Evolutionary conservation across 1,139 yeast genomes (phyloP).

Genomic region (Suhomyces maxii): DNA sequence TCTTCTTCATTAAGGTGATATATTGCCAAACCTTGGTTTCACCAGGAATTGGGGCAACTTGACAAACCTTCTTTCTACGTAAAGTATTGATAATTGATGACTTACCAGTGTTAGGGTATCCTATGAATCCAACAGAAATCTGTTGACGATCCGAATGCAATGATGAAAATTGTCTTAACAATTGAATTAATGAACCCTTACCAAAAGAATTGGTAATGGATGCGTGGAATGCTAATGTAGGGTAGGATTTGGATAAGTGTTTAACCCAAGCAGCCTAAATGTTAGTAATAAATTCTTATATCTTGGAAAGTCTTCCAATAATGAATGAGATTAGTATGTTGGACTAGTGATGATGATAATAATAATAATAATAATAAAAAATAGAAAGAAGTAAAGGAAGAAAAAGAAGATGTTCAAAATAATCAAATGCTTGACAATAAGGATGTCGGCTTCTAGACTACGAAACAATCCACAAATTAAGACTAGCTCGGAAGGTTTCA

Average conservation of each 20-base stretch:
- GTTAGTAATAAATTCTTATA: constrained; percentile 43
- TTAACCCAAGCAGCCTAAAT: constrained; percentile 98
- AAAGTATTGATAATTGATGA: constrained; percentile 93
- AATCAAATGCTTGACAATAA: not conserved
- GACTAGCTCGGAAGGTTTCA: constrained; percentile 44
- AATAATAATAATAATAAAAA: constrained; percentile 7
- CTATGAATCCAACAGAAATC: constrained; percentile 94
- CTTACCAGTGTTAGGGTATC: constrained; percentile 97
- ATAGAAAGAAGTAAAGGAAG: constrained; percentile 3
- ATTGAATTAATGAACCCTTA: constrained; percentile 91
- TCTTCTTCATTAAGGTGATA: constrained; percentile 93
- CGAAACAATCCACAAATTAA: constrained; percentile 47
- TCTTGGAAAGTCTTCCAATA: not conserved
- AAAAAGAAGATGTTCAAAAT: not conserved
- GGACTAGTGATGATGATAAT: not conserved
- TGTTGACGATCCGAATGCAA: constrained; percentile 93
- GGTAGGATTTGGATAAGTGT: constrained; percentile 85
- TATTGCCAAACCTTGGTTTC: constrained; percentile 99
- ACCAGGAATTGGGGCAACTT: constrained; percentile 98
- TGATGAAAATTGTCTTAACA: constrained; percentile 87
- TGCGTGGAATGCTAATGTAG: constrained; percentile 97
- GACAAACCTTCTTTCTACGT: constrained; percentile 92
- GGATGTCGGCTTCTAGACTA: constrained; percentile 72
- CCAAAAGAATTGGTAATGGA: constrained; percentile 97
- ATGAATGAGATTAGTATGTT: not conserved